Evolutionary conservation across 441 rosid genomes (phyloP), one percentile per base, ranked within the genome.

Genomic region (Sinapis alba): DNA sequence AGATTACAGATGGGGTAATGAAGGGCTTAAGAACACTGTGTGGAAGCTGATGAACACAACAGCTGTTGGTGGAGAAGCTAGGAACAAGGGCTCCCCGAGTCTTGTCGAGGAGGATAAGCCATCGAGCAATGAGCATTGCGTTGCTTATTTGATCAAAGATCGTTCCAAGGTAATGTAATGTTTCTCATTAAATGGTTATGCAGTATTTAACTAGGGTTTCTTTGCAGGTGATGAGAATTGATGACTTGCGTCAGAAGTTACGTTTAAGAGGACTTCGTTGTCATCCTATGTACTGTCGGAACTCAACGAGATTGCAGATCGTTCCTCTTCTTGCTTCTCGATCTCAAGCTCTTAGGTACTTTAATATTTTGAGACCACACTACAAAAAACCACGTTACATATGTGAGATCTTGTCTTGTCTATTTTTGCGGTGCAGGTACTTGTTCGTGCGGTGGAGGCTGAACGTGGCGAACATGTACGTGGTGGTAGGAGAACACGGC

Each of bases 231-330:
- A 85, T 78, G 84, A 88, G 61, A 75, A 83, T 93, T 32, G 93
- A 95, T 75, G 97, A 95, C 74, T 84, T 95, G 88, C 88, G 97
- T 74, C 98, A 91, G 86, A 95, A 87, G 83, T 92, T 95, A 56
- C 84, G 99, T 79, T 83, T 95, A 85, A 78, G 99, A 36, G 99
- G 98, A 23, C 96, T 95, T 19, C 96, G 99, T 43, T 92, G 99
- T 79, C 99, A 95, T 83, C 96, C 92, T 0, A 93, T 95, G 97
- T 95, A 95, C 27, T 92, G 99, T 85, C 80, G 98, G 80, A 90
- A 82, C 80, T 87, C 90, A 5, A 90, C 92, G 3, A 86, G 91
- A 78, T 50, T 93, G 86, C 98, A 93, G 62, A 83, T 89, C 16
- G 74, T 95, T 71, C 99, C 98, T 78, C 96, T 93, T 13, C 89